Percentiles rank a stretch among this genome's conserved stretches.
Evolutionary conservation across 495 filamentous ascomycete species (phyloP).

Genomic region (Xylaria venustula): DNA sequence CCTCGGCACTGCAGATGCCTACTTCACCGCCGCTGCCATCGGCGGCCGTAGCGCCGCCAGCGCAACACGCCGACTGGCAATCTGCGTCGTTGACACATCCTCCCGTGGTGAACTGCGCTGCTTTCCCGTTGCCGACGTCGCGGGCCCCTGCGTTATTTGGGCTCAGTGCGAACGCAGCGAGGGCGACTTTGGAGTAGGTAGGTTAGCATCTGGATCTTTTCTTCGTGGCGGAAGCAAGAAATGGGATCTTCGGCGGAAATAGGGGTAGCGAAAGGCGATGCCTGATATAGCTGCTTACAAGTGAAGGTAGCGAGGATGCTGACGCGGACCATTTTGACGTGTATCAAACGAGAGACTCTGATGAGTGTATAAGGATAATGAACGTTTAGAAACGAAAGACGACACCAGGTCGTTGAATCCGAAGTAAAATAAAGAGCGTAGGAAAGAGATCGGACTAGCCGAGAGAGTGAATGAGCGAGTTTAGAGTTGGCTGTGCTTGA

Average conservation of each 20-base stretch:
- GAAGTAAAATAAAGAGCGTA: background rate
- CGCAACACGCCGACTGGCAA: constrained; percentile 44
- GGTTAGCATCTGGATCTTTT: background rate
- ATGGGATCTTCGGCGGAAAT: background rate
- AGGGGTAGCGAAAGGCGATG: background rate
- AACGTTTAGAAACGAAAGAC: constrained; percentile 2
- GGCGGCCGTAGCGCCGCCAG: constrained; percentile 29
- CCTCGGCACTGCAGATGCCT: constrained; percentile 44
- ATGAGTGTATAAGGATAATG: background rate
- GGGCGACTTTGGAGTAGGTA: background rate
- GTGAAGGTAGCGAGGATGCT: constrained; percentile 7
- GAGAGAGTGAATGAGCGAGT: background rate
- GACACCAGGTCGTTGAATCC: constrained; percentile 8
- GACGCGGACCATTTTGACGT: constrained; percentile 11
- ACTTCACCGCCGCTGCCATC: constrained; percentile 12
- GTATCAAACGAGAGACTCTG: background rate
- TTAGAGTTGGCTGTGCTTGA: background rate
- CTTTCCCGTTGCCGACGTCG: constrained; percentile 51
- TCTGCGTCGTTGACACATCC: constrained; percentile 47
- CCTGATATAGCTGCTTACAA: no score
- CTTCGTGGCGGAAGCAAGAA: background rate
- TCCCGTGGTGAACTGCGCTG: constrained; percentile 48
- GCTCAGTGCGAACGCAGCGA: background rate
- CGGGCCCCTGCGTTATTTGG: constrained; percentile 39
- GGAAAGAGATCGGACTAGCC: constrained; percentile 4